Evolutionary conservation across 2,329 filamentous ascomycete genomes (phyloP).

Genomic region (Neopestalotiopsis clavispora): DNA sequence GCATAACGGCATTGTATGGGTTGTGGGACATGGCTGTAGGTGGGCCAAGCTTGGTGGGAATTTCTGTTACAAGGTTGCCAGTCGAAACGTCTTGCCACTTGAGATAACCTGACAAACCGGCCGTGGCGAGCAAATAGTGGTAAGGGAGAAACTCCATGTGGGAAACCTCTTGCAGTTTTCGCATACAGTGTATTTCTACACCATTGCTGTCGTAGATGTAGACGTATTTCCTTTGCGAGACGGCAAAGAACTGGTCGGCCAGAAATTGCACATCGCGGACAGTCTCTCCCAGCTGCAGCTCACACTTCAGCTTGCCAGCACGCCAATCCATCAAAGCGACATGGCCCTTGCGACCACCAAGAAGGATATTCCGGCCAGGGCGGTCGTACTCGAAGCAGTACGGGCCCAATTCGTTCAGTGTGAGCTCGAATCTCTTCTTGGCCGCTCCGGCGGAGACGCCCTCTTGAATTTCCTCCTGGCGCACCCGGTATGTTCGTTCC

Average conservation of each 20-base stretch:
- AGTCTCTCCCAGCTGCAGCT: constrained; percentile 84
- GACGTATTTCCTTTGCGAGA: constrained; percentile 94
- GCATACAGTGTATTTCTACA: constrained; percentile 89
- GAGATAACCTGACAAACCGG: constrained; percentile 73
- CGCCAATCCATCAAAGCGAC: constrained; percentile 82
- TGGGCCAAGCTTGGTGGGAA: constrained; percentile 41
- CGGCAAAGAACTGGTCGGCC: constrained; percentile 93
- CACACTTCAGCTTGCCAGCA: constrained; percentile 17
- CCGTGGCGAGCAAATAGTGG: constrained; percentile 89
- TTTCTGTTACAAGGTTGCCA: constrained; percentile 73
- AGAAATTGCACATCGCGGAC: constrained; percentile 89
- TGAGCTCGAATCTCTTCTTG: constrained; percentile 91
- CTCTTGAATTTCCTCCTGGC: constrained; percentile 81
- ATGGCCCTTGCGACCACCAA: constrained; percentile 92
- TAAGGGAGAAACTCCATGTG: constrained; percentile 97
- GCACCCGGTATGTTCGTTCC: constrained; percentile 90
- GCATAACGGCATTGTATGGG: constrained; percentile 87
- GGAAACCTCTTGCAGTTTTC: constrained; percentile 87
- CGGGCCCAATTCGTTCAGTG: constrained; percentile 80
- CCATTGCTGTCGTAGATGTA: constrained; percentile 95
- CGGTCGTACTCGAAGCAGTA: constrained; percentile 89
- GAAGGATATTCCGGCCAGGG: constrained; percentile 83
- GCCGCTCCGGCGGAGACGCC: constrained; percentile 82
- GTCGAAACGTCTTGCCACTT: constrained; percentile 97
- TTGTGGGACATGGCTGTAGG: constrained; percentile 88